Conservation (phyloP, 1,284 basidiomycete genomes). For the Phylloporus sp. region DNA sequence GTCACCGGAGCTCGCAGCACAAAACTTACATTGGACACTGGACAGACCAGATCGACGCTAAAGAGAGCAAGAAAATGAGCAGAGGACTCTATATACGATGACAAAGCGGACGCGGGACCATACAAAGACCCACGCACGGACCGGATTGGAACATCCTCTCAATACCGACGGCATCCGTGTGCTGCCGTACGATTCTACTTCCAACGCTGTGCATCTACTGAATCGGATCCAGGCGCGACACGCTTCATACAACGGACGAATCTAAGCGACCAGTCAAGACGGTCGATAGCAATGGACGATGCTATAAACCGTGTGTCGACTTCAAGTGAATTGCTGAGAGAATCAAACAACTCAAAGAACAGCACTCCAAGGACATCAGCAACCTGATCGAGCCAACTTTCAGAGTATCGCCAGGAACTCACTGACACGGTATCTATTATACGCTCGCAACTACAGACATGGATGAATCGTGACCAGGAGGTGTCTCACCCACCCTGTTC, state of each 20-base stretch:
- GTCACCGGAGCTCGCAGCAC: too few relatives aligned
- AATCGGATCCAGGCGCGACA: constrained; percentile 21
- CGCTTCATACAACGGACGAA: constrained; percentile 31
- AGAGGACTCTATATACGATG: too few relatives aligned
- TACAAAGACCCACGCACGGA: too few relatives aligned
- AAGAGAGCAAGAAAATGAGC: too few relatives aligned
- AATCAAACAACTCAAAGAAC: constrained; percentile 47
- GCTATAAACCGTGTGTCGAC: too few relatives aligned
- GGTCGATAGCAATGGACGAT: too few relatives aligned
- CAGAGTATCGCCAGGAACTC: constrained; percentile 51
- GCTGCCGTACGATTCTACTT: constrained; percentile 34
- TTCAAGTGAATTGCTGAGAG: constrained; percentile 45
- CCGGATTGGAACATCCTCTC: too few relatives aligned
- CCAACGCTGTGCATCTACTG: background rate
- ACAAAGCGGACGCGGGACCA: too few relatives aligned
- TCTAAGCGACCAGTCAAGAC: too few relatives aligned
- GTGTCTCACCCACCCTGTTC: constrained; percentile 24
- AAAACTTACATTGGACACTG: too few relatives aligned
- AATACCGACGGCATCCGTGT: constrained; percentile 33
- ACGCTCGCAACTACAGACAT: constrained; percentile 44
- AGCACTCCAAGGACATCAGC: constrained; percentile 53
- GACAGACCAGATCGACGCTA: too few relatives aligned
- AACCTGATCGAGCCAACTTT: constrained; percentile 50
- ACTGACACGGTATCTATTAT: constrained; percentile 43
- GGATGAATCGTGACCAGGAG: constrained; percentile 39